Evolutionary conservation across 768 basidiomycete genomes (phyloP), one percentile per base, ranked within the genome.

Genomic region (Crepidotus variabilis): DNA sequence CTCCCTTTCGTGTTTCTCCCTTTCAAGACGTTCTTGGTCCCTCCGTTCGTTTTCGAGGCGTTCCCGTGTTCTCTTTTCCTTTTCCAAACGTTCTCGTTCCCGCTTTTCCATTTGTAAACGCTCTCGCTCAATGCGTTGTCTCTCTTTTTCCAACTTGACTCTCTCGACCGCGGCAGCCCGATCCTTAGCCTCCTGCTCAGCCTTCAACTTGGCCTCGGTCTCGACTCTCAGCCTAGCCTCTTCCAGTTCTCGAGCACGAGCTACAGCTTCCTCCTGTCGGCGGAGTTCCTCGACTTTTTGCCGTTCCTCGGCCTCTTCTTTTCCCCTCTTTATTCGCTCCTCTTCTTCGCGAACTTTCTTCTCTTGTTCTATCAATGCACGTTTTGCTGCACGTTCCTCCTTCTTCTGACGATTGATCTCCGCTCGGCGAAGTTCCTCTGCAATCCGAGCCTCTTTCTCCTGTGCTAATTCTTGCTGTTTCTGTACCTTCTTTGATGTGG

Each of bases 351-450:
- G 54, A 14, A 57, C 62, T 51, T 49, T 24, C 55, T 47, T 51
- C 49, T 63, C 57, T 47, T 58, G 54, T 52, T 64, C 63, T 20
- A 57, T 49, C 50, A 48, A 66, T 49, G 59, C 63, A 24, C 62
- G 65, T 49, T 59, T 68, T 20, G 65, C 64, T 14, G 61, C 60
- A 21, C 65, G 65, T 50, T 72, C 69, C 54, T 68, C 63, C 56
- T 67, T 68, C 58, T 61, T 61, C 33, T 67, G 65, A 33, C 59
- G 55, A 24, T 71, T 72, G 51, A 69, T 64, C 28, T 59, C 65
- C 28, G 69, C 70, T 20, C 68, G 65, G 21, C 60, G 64, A 0
- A 55, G 65, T 54, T 72, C 68, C 33, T 68, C 69, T 33, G 65
- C 65, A 21, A 68, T 55, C 39, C 63, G 61, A 18, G 60, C 64